These are phyloP conservation scores for Ophiocordyceps australis DNA, from an alignment of 2,329 filamentous ascomycete genomes.

Conservation along the genomic window DNA sequence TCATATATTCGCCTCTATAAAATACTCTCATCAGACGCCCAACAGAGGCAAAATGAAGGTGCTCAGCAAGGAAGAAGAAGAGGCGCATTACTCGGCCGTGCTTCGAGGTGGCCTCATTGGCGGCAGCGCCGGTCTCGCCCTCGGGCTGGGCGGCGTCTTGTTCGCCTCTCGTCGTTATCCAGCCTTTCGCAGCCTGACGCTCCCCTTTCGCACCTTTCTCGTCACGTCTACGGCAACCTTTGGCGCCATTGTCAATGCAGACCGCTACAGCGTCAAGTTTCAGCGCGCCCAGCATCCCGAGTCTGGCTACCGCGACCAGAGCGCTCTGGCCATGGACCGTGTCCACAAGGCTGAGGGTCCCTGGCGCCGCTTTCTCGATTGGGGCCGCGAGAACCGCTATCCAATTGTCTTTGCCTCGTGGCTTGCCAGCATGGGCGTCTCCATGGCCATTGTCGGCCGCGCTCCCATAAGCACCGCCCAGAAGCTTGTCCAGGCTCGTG, in stretches of 20 bases:
- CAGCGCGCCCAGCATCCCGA: constrained; percentile 53
- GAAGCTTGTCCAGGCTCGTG: constrained; percentile 86
- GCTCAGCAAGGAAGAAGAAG: constrained; percentile 83
- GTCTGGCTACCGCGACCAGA: constrained; percentile 45
- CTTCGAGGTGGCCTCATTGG: constrained; percentile 65
- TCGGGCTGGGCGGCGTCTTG: constrained; percentile 51
- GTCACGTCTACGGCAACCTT: constrained; percentile 71
- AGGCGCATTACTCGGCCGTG: constrained; percentile 66
- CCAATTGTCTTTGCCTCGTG: constrained; percentile 68
- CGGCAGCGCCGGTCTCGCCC: constrained; percentile 45
- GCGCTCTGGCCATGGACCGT: constrained; percentile 35
- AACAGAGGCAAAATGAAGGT: constrained; percentile 55
- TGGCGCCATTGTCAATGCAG: constrained; percentile 72
- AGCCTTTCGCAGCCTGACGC: constrained; percentile 62
- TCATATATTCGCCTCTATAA: too few species aligned
- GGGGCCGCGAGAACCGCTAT: constrained; percentile 69
- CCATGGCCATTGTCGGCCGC: constrained; percentile 58
- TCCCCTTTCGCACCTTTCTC: constrained; percentile 85
- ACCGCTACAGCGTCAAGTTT: constrained; percentile 46
- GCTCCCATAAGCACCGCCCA: constrained; percentile 58
- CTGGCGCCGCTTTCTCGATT: constrained; percentile 46
- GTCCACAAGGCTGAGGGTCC: constrained; percentile 35
- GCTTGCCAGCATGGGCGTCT: constrained; percentile 61
- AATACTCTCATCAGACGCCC: too few species aligned
- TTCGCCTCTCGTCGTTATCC: constrained; percentile 52